phyloP scores from a whole-genome alignment of 1,284 basidiomycete species.

The Sanghuangporus baumii region DNA sequence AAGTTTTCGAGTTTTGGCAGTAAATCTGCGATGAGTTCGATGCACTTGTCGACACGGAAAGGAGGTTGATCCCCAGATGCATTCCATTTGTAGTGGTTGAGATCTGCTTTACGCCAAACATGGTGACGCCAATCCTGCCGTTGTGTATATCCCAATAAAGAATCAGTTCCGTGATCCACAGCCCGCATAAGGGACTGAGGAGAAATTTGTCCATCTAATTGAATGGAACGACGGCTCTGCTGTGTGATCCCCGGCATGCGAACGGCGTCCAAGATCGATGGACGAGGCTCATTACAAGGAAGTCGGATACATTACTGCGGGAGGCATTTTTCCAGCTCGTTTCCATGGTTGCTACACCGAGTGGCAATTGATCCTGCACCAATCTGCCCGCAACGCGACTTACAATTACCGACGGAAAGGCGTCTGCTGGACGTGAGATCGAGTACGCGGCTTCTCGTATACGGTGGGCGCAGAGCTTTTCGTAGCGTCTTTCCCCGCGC shows the following conservation, averaged over 20 bases:
- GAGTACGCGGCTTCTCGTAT: too few species aligned
- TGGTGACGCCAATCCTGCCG: not conserved
- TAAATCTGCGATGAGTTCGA: not conserved
- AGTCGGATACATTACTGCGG: not conserved
- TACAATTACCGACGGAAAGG: not conserved
- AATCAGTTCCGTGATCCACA: not conserved
- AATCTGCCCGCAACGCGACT: not conserved
- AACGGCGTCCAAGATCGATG: conserved; percentile 4
- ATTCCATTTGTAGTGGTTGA: not conserved
- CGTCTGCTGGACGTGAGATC: not conserved
- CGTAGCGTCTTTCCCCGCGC: too few species aligned
- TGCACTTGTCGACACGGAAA: not conserved
- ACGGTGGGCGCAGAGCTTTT: too few species aligned
- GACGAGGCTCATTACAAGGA: not conserved
- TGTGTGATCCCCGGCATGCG: not conserved
- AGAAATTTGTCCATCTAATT: not conserved
- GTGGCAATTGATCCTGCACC: not conserved
- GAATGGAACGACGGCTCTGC: conserved; percentile 1
- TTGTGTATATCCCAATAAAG: not conserved
- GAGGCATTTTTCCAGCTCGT: not conserved
- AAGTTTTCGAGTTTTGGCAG: not conserved
- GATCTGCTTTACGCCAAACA: not conserved
- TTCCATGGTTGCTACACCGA: not conserved
- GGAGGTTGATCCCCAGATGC: not conserved
- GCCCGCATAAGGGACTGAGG: conserved; percentile 1